Percentiles rank a stretch among this genome's conserved stretches.
Conservation (phyloP, 768 basidiomycete genomes). For the Boletus patriciae region DNA sequence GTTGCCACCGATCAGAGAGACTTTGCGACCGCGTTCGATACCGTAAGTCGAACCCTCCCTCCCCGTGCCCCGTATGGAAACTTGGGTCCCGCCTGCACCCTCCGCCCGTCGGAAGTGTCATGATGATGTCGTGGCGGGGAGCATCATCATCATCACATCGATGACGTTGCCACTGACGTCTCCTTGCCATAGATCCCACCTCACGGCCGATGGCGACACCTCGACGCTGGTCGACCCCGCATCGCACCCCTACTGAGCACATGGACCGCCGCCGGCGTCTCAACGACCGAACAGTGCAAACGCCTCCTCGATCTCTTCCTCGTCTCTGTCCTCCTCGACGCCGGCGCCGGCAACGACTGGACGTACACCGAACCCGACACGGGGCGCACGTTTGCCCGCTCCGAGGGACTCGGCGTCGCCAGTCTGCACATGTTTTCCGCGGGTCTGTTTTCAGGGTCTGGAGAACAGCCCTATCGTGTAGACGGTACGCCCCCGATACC, state of each 20-base stretch:
- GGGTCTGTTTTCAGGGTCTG: conserved; percentile 74
- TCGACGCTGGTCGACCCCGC: conserved; percentile 68
- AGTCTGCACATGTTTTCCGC: conserved; percentile 85
- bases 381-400: conserved; percentile 57
- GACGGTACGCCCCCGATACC: conserved; percentile 59
- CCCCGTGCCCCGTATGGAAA: not conserved
- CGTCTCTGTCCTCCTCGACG: conserved; percentile 91
- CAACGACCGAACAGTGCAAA: conserved; percentile 59
- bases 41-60: conserved; percentile 43
- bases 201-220: conserved; percentile 88
- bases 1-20: conserved; percentile 57
- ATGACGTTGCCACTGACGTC: conserved; percentile 4
- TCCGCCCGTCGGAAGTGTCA: not conserved
- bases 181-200: conserved; percentile 63
- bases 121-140: not conserved
- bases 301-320: conserved; percentile 86
- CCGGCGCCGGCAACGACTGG: conserved; percentile 88
- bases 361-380: conserved; percentile 62
- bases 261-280: conserved; percentile 50
- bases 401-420: conserved; percentile 85
- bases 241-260: conserved; percentile 57
- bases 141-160: not conserved
- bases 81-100: conserved; percentile 1
- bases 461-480: conserved; percentile 63
- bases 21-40: conserved; percentile 66